These are phyloP conservation scores for Solanum paucissectum DNA, from an alignment of 257 asterid genomes.

Conservation along the genomic window DNA sequence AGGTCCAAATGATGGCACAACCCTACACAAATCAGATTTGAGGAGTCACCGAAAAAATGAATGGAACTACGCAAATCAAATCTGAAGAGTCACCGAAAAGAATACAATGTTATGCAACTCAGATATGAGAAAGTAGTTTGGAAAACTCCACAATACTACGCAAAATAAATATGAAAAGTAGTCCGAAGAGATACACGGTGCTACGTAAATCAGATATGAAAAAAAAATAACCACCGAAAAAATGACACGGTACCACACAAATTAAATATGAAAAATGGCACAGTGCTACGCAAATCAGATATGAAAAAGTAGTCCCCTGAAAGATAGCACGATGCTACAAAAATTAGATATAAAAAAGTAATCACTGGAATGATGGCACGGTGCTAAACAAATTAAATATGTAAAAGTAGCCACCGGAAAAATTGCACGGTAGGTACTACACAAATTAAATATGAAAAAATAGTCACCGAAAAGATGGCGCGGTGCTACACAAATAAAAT, in stretches of 20 bases:
- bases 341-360: too few relatives aligned
- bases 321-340: not conserved
- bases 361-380: not conserved
- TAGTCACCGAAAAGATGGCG: not conserved
- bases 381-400: not conserved
- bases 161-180: not conserved
- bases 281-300: not conserved
- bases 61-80: not conserved
- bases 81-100: not conserved
- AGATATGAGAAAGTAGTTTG: not conserved
- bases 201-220: too few relatives aligned
- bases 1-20: not conserved
- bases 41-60: not conserved
- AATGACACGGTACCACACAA: not conserved
- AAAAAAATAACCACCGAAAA: not conserved
- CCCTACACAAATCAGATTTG: not conserved
- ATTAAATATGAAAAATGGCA: not conserved
- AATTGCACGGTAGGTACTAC: not conserved
- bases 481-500: not conserved
- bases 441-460: too few relatives aligned
- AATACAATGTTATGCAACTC: not conserved
- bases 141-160: not conserved
- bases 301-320: not conserved
- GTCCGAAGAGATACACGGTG: not conserved
- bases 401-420: not conserved